phyloP scores from a whole-genome alignment of 352 stramenopile genomes.

The Phytophthora sojae region DNA sequence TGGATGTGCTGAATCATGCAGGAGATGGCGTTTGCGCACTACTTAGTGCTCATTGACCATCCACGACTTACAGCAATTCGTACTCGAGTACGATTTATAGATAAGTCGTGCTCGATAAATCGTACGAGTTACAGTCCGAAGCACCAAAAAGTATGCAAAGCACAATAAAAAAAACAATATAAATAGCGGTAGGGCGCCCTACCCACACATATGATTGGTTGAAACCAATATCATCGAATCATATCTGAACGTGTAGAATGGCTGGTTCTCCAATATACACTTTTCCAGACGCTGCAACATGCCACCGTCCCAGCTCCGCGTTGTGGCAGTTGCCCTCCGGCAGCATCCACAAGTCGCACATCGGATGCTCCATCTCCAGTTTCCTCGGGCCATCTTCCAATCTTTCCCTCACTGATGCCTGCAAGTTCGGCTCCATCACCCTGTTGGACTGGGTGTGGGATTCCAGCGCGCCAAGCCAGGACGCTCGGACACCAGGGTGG shows the following conservation, averaged over 20 bases:
- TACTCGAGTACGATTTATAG: too few relatives aligned
- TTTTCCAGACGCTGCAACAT: not conserved
- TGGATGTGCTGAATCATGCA: too few relatives aligned
- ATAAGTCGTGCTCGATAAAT: too few relatives aligned
- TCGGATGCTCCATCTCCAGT: not conserved
- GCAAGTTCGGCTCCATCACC: not conserved
- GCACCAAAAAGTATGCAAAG: too few relatives aligned
- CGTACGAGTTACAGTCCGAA: too few relatives aligned
- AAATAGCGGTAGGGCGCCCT: too few relatives aligned
- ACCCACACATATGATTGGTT: not conserved
- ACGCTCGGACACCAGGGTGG: not conserved
- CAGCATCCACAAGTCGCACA: not conserved
- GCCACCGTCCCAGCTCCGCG: not conserved
- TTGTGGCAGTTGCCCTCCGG: not conserved
- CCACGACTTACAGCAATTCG: too few relatives aligned
- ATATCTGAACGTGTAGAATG: not conserved
- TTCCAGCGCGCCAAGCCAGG: not conserved
- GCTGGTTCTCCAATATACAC: not conserved
- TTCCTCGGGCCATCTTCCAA: not conserved
- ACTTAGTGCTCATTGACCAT: too few relatives aligned
- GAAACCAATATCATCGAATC: not conserved
- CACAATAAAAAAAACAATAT: too few relatives aligned
- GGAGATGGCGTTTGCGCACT: too few relatives aligned
- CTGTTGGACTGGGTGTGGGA: not conserved
- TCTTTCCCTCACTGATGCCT: not conserved